Base-by-base conservation (phyloP, 164 flowering plant genomes). In the Euptelea pleiosperma region DNA sequence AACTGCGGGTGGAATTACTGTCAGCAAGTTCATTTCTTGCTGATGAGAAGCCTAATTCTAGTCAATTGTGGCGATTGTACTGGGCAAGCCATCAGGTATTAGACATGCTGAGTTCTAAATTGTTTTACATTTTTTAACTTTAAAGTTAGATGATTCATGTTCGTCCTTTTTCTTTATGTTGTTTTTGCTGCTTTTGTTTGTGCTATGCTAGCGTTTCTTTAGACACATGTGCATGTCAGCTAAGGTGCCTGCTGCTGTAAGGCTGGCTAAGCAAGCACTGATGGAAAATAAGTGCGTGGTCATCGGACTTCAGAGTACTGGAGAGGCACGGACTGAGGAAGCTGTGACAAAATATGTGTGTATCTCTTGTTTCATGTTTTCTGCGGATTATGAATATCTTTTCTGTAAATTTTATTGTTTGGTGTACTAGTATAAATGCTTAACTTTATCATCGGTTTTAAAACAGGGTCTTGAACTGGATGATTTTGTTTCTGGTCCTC, bases 171-270 rank as follows among this genome's bases (percentile, higher is more conserved):
- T 60, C 16, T 63, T 46, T 34, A 43, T 34, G 10, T 35, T 61
- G 16, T 15, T 55, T n/a, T 50, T 40, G 14, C 24, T 51, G 28
- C 18, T 34, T 48, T 41, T 47, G 33, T 28, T 12, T 51, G 35
- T 69, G 58, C 39, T 61, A 8, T 68, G 74, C 68, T 65, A 93
- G 99, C 94, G 99, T 60, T 93, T 93, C 83, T 93, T 90, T 71
- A 86, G 97, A 55, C 95, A 93, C 77, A 72, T 93, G 79, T 93
- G 99, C 70, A 90, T 93, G 96, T 88, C 99, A 58, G 97, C 99
- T 25, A 93, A 93, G 80, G 97, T 93, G 55, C 95, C 97, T 76
- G 85, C 82, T 57, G 77, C 87, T 63, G 95, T 93, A 54, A 77
- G 77, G 67, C 77, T 93, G 55, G 74, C 97, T 47, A 82, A 86